These are phyloP conservation scores for Aspergillus asperescens DNA, from an alignment of 495 filamentous ascomycete genomes.

Conservation along the genomic window DNA sequence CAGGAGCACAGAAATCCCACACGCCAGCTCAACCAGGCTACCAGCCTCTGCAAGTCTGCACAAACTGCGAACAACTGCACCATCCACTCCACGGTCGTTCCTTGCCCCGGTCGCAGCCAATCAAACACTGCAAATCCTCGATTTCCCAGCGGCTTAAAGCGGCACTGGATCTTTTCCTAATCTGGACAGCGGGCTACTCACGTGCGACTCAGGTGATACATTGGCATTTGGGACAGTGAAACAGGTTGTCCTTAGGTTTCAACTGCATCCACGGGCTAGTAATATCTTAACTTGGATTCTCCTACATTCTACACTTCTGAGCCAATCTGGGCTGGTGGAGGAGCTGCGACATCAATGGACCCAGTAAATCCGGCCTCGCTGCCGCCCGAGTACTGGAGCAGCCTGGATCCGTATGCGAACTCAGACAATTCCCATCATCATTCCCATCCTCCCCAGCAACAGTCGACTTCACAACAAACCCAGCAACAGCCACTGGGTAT, in stretches of 20 bases:
- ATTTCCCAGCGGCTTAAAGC: constrained; percentile 6
- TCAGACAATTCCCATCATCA: constrained; percentile 25
- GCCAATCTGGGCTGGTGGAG: constrained; percentile 12
- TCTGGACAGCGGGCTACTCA: constrained; percentile 11
- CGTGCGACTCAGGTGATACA: constrained; percentile 19
- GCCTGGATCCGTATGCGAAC: constrained; percentile 32
- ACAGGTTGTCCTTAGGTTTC: background rate
- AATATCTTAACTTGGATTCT: constrained; percentile 11
- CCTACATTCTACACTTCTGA: background rate
- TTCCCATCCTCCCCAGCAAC: constrained; percentile 24
- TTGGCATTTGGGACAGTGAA: constrained; percentile 3
- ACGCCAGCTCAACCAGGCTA: background rate
- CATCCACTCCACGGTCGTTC: constrained; percentile 12
- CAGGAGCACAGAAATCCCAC: background rate
- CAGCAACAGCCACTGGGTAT: constrained; percentile 30
- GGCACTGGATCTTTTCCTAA: constrained; percentile 15
- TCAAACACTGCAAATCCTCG: constrained; percentile 4
- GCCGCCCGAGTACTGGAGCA: constrained; percentile 37
- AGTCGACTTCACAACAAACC: constrained; percentile 19
- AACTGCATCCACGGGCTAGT: constrained; percentile 10
- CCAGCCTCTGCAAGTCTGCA: background rate
- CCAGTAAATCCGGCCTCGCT: constrained; percentile 28
- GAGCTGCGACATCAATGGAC: constrained; percentile 33
- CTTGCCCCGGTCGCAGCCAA: constrained; percentile 11
- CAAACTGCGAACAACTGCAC: no score